Conservation (phyloP, 805 yeast genomes). For the Lipomyces yamanashiensis region DNA sequence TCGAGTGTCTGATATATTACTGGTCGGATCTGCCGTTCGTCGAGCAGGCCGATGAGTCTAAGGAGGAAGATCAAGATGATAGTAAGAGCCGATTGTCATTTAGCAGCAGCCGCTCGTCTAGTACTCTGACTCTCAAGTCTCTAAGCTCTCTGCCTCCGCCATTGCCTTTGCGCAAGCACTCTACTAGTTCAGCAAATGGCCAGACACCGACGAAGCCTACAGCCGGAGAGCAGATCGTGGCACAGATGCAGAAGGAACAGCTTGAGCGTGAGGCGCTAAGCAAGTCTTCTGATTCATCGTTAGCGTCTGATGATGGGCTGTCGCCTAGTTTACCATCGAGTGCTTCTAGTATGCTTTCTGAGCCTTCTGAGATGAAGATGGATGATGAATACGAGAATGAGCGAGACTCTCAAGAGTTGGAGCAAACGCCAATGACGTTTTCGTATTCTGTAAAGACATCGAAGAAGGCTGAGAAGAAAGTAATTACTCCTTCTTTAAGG, state of each 20-base stretch:
- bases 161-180: conserved; percentile 24
- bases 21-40: conserved; percentile 30
- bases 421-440: conserved; percentile 20
- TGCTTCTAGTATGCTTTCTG: conserved; percentile 8
- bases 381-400: neutral
- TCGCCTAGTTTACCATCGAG: conserved; percentile 12
- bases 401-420: conserved; percentile 1
- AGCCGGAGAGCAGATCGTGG: neutral
- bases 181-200: neutral
- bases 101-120: neutral
- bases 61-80: conserved; percentile 11
- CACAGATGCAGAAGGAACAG: conserved; percentile 6
- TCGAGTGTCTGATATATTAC: conserved; percentile 33
- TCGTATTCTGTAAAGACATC: conserved; percentile 27
- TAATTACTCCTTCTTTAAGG: conserved; percentile 19
- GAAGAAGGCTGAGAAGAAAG: conserved; percentile 5
- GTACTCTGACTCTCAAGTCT: conserved; percentile 19
- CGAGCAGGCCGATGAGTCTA: neutral
- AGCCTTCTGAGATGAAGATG: conserved; percentile 5
- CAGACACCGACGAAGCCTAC: conserved; percentile 3
- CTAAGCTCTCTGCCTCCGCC: conserved; percentile 36
- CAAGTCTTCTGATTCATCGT: neutral
- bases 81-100: neutral
- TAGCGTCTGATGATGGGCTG: neutral
- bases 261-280: neutral